Evolutionary conservation across 2,329 filamentous ascomycete species (phyloP).

Genomic region (Penicillium hesseltinei): DNA sequence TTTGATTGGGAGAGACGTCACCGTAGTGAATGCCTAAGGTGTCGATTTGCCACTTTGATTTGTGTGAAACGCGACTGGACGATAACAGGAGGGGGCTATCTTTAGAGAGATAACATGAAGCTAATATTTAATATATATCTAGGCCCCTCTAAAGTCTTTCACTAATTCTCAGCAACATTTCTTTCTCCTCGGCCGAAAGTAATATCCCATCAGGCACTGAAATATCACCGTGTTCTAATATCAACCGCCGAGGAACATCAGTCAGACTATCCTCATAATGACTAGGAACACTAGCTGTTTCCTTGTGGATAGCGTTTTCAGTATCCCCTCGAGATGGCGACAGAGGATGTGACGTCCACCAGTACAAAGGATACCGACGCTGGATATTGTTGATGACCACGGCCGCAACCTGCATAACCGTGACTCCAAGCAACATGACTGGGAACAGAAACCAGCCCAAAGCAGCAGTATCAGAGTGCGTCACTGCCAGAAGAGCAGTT

Average conservation of each 20-base stretch:
- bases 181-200: slow-evolving; percentile 34
- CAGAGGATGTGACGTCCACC: slow-evolving; percentile 52
- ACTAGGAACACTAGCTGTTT: slow-evolving; percentile 15
- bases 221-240: slow-evolving; percentile 32
- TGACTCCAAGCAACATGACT: slow-evolving; percentile 59
- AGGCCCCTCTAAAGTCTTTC: slow-evolving; percentile 29
- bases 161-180: slow-evolving; percentile 34
- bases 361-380: slow-evolving; percentile 65
- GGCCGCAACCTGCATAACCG: slow-evolving; percentile 62
- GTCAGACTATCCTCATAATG: slow-evolving; percentile 25
- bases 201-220: slow-evolving; percentile 35
- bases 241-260: slow-evolving; percentile 27
- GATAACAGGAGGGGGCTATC: background rate
- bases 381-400: slow-evolving; percentile 69
- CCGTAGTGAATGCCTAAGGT: slow-evolving; percentile 5
- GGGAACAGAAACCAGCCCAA: slow-evolving; percentile 70
- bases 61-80: slow-evolving; percentile 5
- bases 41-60: slow-evolving; percentile 6
- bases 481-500: slow-evolving; percentile 67
- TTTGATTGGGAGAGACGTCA: slow-evolving; percentile 14
- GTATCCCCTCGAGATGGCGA: slow-evolving; percentile 13
- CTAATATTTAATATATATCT: background rate
- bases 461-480: slow-evolving; percentile 43
- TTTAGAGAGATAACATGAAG: background rate
- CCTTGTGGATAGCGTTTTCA: slow-evolving; percentile 22